Evolutionary conservation across 345 rosid genomes (phyloP).

Genomic region (Eucalyptus albens): DNA sequence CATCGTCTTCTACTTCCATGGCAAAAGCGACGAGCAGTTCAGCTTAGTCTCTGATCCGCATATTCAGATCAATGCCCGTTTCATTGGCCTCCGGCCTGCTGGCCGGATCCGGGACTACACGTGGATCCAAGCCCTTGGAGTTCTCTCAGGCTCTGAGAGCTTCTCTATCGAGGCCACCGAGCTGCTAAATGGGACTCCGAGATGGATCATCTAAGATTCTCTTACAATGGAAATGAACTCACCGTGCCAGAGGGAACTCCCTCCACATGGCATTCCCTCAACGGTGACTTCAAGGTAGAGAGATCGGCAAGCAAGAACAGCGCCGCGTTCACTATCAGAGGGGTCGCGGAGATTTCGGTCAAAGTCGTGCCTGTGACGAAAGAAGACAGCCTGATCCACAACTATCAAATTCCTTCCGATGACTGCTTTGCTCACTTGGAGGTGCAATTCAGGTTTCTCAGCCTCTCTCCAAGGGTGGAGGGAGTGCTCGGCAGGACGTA

Average conservation of each 20-base stretch:
- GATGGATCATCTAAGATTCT: neutral
- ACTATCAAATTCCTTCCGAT: neutral
- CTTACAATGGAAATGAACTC: neutral
- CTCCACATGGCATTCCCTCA: neutral
- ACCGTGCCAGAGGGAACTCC: neutral
- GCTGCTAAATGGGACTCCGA: neutral
- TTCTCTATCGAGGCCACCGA: neutral
- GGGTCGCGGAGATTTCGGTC: neutral
- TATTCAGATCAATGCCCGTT: constrained; percentile 5
- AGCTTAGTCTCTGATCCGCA: neutral
- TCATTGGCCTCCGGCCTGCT: neutral
- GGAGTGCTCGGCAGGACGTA: constrained; percentile 1
- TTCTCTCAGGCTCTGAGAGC: neutral
- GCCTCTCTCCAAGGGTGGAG: neutral
- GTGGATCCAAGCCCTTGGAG: constrained; percentile 2
- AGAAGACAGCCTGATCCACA: neutral
- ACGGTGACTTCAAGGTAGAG: neutral
- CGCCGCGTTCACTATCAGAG: neutral
- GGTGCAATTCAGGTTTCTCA: neutral
- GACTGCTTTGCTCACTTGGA: constrained; percentile 6
- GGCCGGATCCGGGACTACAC: neutral
- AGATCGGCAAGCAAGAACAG: neutral
- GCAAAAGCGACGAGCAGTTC: neutral
- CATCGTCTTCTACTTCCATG: constrained; percentile 6
- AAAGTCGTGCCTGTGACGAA: neutral